These are phyloP conservation scores for Scutellaria galericulata DNA, from an alignment of 257 asterid genomes.

Conservation along the genomic window DNA sequence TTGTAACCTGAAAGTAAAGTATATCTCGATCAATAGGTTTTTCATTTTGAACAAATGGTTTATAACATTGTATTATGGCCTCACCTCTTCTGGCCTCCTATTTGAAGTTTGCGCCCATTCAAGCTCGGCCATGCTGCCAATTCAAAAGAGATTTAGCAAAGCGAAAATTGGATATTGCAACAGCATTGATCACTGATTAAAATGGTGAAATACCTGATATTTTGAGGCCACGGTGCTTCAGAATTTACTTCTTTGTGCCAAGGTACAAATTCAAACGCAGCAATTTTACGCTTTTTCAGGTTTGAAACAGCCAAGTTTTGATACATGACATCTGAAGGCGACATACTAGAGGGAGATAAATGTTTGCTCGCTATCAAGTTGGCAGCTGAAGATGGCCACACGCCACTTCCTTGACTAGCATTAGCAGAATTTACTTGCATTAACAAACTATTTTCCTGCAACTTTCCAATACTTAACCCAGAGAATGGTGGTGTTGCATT, in stretches of 20 bases:
- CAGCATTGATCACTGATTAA: neutral
- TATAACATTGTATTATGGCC: conserved; percentile 22
- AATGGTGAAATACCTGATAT: conserved; percentile 49
- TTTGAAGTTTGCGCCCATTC: conserved; percentile 66
- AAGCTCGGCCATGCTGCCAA: conserved; percentile 54
- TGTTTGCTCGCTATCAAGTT: conserved; percentile 36
- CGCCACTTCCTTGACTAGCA: conserved; percentile 41
- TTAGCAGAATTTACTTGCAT: conserved; percentile 44
- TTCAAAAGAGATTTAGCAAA: conserved; percentile 30
- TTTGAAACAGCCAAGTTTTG: conserved; percentile 44
- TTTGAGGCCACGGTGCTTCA: conserved; percentile 41
- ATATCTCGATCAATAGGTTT: conserved; percentile 23
- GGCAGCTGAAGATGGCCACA: conserved; percentile 41
- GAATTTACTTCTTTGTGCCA: conserved; percentile 71
- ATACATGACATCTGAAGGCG: conserved; percentile 42
- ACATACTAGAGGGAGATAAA: conserved; percentile 33
- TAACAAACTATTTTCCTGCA: conserved; percentile 40
- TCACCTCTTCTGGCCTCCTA: conserved; percentile 63
- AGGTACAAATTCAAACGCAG: conserved; percentile 52
- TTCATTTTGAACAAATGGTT: neutral
- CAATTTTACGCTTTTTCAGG: conserved; percentile 62
- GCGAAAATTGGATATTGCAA: neutral
- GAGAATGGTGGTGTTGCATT: conserved; percentile 39
- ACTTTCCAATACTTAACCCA: conserved; percentile 39
- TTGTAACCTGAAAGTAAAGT: conserved; percentile 46